Conservation (phyloP, 176 grass and related monocot genomes). For the Areca catechu region DNA sequence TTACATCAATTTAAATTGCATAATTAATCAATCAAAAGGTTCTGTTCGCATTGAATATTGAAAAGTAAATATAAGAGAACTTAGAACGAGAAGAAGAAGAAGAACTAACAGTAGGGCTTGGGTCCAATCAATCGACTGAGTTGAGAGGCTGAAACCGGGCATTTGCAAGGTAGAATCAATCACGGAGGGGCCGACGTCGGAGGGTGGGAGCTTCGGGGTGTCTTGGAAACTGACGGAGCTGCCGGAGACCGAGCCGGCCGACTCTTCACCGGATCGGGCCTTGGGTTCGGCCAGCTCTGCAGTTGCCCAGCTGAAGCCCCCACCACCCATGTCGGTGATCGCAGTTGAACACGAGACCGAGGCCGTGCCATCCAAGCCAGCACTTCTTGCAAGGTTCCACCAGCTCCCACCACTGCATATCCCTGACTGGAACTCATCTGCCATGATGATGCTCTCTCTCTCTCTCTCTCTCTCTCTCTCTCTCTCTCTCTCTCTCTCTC, state of each 20-base stretch:
- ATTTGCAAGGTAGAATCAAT: constrained; percentile 26
- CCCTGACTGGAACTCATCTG: constrained; percentile 26
- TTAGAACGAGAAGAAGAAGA: background rate
- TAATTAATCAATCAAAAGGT: background rate
- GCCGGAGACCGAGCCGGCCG: constrained; percentile 11
- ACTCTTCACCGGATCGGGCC: constrained; percentile 24
- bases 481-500: constrained; percentile 8
- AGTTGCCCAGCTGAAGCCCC: background rate
- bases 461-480: constrained; percentile 1
- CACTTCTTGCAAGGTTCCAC: constrained; percentile 26
- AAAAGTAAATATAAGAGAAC: background rate
- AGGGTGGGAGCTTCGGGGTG: background rate
- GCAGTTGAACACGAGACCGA: constrained; percentile 18
- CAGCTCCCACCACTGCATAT: constrained; percentile 28
- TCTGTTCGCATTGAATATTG: background rate
- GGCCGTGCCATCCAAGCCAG: constrained; percentile 4
- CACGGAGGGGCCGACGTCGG: constrained; percentile 10
- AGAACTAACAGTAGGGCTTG: constrained; percentile 18
- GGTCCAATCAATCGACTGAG: constrained; percentile 23
- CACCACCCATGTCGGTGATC: constrained; percentile 9
- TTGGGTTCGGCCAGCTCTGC: constrained; percentile 2
- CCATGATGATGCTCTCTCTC: constrained; percentile 14
- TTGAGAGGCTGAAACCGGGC: constrained; percentile 25
- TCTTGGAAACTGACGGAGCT: constrained; percentile 13
- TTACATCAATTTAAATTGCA: constrained; percentile 17